Evolutionary conservation across 148 eudicot genomes (phyloP).

Genomic region (Chenopodium formosanum): DNA sequence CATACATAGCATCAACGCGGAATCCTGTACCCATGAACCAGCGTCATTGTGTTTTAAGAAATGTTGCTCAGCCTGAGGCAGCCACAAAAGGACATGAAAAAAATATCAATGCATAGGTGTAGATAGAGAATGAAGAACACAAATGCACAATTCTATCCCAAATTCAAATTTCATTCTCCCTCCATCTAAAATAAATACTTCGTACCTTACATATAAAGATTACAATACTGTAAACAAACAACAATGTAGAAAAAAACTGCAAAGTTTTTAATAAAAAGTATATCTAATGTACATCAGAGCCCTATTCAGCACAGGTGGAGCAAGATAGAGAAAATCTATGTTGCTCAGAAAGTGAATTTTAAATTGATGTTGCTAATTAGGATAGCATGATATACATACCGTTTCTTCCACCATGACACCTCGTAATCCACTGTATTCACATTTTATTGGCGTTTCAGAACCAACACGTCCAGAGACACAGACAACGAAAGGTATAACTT

Average conservation of each 20-base stretch:
- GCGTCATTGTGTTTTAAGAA: conserved; percentile 95
- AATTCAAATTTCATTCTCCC: not conserved
- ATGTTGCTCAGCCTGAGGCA: conserved; percentile 85
- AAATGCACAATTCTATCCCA: not conserved
- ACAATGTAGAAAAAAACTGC: not conserved
- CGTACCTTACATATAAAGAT: not conserved
- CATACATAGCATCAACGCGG: conserved; percentile 84
- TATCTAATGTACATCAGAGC: not conserved
- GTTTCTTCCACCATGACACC: conserved; percentile 94
- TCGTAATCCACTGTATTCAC: conserved; percentile 84
- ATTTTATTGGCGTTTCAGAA: conserved; percentile 79
- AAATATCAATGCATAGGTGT: not conserved
- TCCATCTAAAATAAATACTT: not conserved
- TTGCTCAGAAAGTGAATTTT: not conserved
- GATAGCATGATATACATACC: conserved; percentile 36
- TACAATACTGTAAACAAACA: not conserved
- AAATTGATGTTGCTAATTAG: not conserved
- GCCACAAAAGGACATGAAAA: not conserved
- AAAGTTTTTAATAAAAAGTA: not conserved
- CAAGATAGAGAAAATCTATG: no score
- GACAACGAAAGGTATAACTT: conserved; percentile 80
- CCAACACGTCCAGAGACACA: conserved; percentile 94
- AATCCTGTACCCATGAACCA: conserved; percentile 99
- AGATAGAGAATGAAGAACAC: not conserved
- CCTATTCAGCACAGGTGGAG: no score